Conservation (phyloP, 257 asterid species). For the Scutellaria galericulata region DNA sequence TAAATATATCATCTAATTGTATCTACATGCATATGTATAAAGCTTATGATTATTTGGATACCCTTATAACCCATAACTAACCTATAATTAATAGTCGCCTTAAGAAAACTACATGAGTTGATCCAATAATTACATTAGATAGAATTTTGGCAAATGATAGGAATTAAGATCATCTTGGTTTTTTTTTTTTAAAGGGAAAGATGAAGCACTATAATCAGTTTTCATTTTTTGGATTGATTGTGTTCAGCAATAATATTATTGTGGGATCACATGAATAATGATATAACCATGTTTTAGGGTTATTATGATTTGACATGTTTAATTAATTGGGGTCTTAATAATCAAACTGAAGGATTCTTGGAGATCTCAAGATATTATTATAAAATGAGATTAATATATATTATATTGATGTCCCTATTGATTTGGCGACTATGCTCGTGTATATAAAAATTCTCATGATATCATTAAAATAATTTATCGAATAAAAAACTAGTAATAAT, state of each 20-base stretch:
- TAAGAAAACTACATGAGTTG: too few relatives aligned
- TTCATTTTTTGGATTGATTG: neutral
- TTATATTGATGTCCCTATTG: slow-evolving; percentile 21
- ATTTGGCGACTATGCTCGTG: slow-evolving; percentile 31
- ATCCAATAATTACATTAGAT: too few relatives aligned
- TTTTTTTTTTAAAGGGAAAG: neutral
- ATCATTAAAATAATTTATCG: too few relatives aligned
- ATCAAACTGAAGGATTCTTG: slow-evolving; percentile 17
- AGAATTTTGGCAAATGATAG: neutral
- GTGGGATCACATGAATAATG: neutral
- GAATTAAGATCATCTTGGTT: neutral
- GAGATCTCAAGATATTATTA: slow-evolving; percentile 5
- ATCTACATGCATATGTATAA: too few relatives aligned
- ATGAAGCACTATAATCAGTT: neutral
- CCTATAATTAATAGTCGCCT: too few relatives aligned
- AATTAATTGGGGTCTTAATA: neutral
- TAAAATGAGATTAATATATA: neutral
- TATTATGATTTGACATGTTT: neutral
- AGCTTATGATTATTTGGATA: too few relatives aligned
- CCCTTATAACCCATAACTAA: too few relatives aligned
- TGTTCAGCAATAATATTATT: neutral
- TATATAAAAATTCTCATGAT: neutral
- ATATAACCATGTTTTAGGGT: neutral
- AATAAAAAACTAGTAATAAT: too few relatives aligned
- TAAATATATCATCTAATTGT: too few relatives aligned